Evolutionary conservation across 179 eudicot genomes (phyloP).

Genomic region (Sideroxylon spinosum): DNA sequence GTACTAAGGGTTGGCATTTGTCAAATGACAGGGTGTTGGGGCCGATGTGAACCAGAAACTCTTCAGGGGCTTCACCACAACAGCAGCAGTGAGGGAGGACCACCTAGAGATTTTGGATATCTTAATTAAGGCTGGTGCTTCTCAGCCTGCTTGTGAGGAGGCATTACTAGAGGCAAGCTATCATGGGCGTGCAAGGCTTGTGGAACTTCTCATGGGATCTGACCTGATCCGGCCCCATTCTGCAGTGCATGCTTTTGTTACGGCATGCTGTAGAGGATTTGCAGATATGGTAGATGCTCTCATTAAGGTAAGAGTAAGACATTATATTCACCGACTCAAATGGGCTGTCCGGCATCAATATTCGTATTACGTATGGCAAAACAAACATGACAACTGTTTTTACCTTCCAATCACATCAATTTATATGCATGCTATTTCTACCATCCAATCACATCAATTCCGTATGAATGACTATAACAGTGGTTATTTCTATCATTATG

Average conservation of each 20-base stretch:
- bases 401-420: neutral
- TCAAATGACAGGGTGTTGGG: slow-evolving; percentile 54
- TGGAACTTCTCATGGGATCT: slow-evolving; percentile 65
- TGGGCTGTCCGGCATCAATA: neutral
- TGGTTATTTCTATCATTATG: neutral
- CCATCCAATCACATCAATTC: neutral
- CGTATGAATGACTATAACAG: too few relatives aligned
- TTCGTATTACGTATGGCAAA: neutral
- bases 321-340: neutral
- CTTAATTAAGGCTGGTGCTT: slow-evolving; percentile 81
- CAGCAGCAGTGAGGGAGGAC: slow-evolving; percentile 84
- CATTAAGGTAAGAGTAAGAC: slow-evolving; percentile 72
- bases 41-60: slow-evolving; percentile 88
- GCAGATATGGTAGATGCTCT: slow-evolving; percentile 59
- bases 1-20: slow-evolving; percentile 19
- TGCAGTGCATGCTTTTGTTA: slow-evolving; percentile 80
- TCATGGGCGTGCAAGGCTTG: slow-evolving; percentile 61
- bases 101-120: slow-evolving; percentile 69
- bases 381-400: neutral
- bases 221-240: slow-evolving; percentile 79
- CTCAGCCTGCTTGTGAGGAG: slow-evolving; percentile 93
- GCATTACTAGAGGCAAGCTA: slow-evolving; percentile 81
- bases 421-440: too few relatives aligned
- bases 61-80: slow-evolving; percentile 74
- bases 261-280: slow-evolving; percentile 84